Evolutionary conservation across 148 eudicot genomes (phyloP).

Genomic region (Chenopodium formosanum): DNA sequence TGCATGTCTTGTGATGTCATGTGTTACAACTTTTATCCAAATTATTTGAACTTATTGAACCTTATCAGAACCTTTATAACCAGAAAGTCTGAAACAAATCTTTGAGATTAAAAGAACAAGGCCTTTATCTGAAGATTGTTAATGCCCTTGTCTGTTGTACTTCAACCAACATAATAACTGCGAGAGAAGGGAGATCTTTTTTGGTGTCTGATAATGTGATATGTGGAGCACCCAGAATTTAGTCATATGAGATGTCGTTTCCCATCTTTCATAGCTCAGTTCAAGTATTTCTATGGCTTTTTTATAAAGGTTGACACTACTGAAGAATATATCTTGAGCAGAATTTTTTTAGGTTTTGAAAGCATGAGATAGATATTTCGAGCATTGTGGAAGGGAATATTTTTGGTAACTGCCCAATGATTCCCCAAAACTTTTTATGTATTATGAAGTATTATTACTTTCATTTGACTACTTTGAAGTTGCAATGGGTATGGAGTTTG

Average conservation of each 20-base stretch:
- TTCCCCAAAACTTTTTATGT: background rate
- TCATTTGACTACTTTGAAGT: conserved; percentile 2
- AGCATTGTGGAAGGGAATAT: background rate
- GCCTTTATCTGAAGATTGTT: too few species aligned
- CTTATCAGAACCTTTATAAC: too few species aligned
- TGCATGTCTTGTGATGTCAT: too few species aligned
- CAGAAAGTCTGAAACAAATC: too few species aligned
- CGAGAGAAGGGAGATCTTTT: too few species aligned
- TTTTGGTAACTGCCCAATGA: background rate
- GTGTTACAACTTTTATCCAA: too few species aligned
- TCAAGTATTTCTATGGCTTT: background rate
- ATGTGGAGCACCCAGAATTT: background rate
- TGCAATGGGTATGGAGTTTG: background rate
- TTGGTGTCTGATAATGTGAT: background rate
- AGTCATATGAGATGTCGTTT: background rate
- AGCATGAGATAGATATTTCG: background rate
- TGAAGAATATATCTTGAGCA: background rate
- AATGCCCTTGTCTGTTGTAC: too few species aligned
- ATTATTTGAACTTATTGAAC: too few species aligned
- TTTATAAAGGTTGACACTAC: background rate
- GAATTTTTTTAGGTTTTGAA: background rate
- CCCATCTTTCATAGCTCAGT: background rate
- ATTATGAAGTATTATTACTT: background rate
- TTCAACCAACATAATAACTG: too few species aligned
- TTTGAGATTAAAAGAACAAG: too few species aligned